A percentile compares a stretch with the other conserved stretches of the same genome.
Conservation (phyloP, 75 land plant genomes). For the Adiantum capillusveneris region DNA sequence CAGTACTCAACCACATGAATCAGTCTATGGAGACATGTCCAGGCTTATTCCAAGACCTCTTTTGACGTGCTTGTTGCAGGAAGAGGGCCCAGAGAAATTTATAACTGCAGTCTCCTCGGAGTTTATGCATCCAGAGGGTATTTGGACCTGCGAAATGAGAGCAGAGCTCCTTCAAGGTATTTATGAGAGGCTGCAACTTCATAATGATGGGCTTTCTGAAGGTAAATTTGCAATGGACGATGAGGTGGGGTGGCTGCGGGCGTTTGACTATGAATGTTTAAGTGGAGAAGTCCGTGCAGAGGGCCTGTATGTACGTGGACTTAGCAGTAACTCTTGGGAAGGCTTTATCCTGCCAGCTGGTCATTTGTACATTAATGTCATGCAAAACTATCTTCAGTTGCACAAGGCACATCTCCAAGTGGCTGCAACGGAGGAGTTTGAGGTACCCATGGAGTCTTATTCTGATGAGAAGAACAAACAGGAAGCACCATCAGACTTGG, state of each 20-base stretch:
- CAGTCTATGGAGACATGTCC: slow-evolving; percentile 4
- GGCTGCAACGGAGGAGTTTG: neutral
- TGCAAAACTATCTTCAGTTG: slow-evolving; percentile 21
- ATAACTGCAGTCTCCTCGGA: slow-evolving; percentile 23
- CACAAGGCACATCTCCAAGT: slow-evolving; percentile 4
- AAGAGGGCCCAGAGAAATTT: slow-evolving; percentile 37
- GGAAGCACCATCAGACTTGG: neutral
- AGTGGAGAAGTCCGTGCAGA: slow-evolving; percentile 30
- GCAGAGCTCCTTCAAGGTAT: slow-evolving; percentile 23
- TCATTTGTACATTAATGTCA: slow-evolving; percentile 24
- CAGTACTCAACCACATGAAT: neutral
- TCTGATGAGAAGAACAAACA: neutral
- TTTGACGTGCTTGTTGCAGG: slow-evolving; percentile 20
- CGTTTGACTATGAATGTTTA: slow-evolving; percentile 33
- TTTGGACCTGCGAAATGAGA: slow-evolving; percentile 29
- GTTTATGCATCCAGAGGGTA: slow-evolving; percentile 27
- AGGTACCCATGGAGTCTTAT: neutral
- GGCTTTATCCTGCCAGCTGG: slow-evolving; percentile 23
- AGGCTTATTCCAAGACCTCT: slow-evolving; percentile 29
- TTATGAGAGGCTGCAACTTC: slow-evolving; percentile 14
- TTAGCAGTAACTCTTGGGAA: slow-evolving; percentile 22
- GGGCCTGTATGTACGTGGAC: slow-evolving; percentile 30
- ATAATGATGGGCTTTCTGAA: slow-evolving; percentile 7
- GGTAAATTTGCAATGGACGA: slow-evolving; percentile 15
- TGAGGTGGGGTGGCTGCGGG: slow-evolving; percentile 36